Evolutionary conservation across 139 green algal genomes (phyloP).

Genomic region (Chlamydomonas asymmetrica): DNA sequence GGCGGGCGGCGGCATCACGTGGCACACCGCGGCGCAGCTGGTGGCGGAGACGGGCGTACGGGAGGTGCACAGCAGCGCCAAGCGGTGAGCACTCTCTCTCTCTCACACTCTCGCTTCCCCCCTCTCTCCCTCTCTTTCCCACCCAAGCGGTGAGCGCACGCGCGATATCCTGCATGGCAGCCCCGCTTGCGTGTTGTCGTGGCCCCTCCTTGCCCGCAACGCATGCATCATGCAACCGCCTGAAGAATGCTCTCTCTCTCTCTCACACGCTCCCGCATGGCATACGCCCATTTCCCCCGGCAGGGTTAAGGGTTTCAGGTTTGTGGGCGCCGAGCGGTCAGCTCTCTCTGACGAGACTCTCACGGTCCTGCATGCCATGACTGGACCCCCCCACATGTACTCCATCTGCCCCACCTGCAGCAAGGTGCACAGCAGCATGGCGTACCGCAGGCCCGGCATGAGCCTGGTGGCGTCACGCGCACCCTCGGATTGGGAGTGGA

Average conservation of each 20-base stretch:
- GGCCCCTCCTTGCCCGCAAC: too few relatives aligned
- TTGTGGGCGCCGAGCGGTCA: neutral
- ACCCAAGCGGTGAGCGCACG: neutral
- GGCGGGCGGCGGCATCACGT: constrained; percentile 29
- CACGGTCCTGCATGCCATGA: too few relatives aligned
- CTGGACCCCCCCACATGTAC: too few relatives aligned
- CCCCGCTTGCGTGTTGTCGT: too few relatives aligned
- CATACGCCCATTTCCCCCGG: too few relatives aligned
- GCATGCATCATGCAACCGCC: too few relatives aligned
- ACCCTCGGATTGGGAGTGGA: constrained; percentile 28
- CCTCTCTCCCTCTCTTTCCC: too few relatives aligned
- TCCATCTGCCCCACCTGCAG: constrained; percentile 1
- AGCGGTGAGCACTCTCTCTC: constrained; percentile 11
- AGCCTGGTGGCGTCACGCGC: constrained; percentile 4
- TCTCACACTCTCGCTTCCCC: too few relatives aligned
- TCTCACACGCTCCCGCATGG: too few relatives aligned
- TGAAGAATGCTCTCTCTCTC: too few relatives aligned
- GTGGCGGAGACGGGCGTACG: constrained; percentile 5
- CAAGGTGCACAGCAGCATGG: constrained; percentile 12
- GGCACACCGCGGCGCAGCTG: constrained; percentile 15
- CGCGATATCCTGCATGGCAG: neutral
- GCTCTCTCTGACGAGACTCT: neutral
- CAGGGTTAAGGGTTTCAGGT: neutral
- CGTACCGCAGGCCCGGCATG: constrained; percentile 22
- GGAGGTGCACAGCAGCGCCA: constrained; percentile 38